Conservation (phyloP, 345 rosid species). For the Gossypium australe region DNA sequence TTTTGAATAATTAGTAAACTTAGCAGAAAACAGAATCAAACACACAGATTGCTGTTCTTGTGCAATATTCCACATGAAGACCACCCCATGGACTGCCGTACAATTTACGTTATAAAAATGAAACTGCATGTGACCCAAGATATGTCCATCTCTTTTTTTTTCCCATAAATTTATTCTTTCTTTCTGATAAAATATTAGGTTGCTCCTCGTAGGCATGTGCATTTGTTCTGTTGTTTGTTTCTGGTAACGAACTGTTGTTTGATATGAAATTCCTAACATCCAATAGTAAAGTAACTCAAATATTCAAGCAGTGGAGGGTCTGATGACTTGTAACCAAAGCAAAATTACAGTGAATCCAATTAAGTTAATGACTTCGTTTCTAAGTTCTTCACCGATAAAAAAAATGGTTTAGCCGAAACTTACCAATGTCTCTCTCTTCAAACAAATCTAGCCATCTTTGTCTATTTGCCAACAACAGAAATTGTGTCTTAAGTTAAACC, state of each 20-base stretch:
- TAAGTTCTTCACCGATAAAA: not conserved
- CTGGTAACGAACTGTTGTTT: not conserved
- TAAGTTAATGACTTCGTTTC: not conserved
- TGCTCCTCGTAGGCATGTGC: not conserved
- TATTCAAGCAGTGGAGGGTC: not conserved
- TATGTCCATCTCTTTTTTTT: not conserved
- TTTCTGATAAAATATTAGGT: not conserved
- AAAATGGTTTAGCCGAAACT: not conserved
- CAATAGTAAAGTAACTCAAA: not conserved
- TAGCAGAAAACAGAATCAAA: not conserved
- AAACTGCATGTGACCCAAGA: not conserved
- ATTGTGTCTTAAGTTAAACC: not conserved
- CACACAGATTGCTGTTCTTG: not conserved
- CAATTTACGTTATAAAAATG: not conserved
- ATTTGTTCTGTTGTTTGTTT: not conserved
- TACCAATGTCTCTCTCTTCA: not conserved
- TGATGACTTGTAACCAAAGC: not conserved
- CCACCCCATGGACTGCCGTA: not conserved
- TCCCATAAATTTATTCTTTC: not conserved
- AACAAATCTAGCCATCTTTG: not conserved
- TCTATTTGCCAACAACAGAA: not conserved
- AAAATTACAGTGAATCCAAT: not conserved
- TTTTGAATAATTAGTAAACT: not conserved
- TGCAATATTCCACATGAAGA: slow-evolving; percentile 2
- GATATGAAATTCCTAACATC: not conserved